These are phyloP conservation scores for Xanthoparmelia taractica DNA, from an alignment of 495 filamentous ascomycete species.

Conservation along the genomic window DNA sequence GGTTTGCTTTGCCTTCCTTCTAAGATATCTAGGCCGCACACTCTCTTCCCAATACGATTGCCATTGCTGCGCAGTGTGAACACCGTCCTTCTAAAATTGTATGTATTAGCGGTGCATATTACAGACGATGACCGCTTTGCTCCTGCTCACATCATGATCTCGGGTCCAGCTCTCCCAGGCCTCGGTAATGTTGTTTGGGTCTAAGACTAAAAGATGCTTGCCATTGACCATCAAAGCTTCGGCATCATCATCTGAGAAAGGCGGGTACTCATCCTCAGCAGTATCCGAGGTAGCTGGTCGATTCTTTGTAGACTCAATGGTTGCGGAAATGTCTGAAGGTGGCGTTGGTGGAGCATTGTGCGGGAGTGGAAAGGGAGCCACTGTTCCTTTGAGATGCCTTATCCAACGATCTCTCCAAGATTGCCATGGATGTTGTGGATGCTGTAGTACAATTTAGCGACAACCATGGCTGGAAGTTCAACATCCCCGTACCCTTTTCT, in stretches of 20 bases:
- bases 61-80: conserved; percentile 34
- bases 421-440: conserved; percentile 59
- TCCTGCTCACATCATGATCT: conserved; percentile 18
- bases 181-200: conserved; percentile 19
- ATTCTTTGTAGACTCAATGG: background rate
- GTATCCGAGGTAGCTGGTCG: background rate
- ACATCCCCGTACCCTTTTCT: conserved; percentile 39
- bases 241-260: conserved; percentile 21
- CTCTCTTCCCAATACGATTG: conserved; percentile 27
- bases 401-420: conserved; percentile 65
- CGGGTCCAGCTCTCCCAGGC: conserved; percentile 23
- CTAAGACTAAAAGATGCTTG: conserved; percentile 21
- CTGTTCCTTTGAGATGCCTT: conserved; percentile 44
- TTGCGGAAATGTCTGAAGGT: conserved; percentile 14
- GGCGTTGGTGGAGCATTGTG: conserved; percentile 23
- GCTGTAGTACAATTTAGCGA: conserved; percentile 35
- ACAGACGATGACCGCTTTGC: background rate
- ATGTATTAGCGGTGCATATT: conserved; percentile 16
- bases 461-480: background rate
- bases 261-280: background rate
- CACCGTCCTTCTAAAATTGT: conserved; percentile 17
- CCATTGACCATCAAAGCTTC: conserved; percentile 21
- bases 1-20: conserved; percentile 11
- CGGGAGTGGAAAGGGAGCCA: conserved; percentile 33
- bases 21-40: conserved; percentile 22